Conservation (phyloP, 257 asterid genomes). For the Solanum pinnatisectum region DNA sequence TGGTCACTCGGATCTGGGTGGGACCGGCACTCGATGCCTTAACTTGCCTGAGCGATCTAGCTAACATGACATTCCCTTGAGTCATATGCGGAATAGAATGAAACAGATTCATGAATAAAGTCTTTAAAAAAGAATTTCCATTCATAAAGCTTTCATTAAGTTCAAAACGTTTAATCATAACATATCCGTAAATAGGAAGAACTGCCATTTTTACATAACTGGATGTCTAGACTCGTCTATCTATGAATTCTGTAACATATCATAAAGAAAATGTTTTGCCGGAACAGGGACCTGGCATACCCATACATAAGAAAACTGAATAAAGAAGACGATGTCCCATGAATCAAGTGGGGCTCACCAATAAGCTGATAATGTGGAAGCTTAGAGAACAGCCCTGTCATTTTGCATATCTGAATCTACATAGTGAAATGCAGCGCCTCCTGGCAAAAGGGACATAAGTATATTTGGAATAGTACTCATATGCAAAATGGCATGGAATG, state of each 20-base stretch:
- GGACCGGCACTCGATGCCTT: background rate
- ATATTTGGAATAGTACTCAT: background rate
- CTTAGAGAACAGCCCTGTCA: background rate
- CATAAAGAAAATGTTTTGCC: background rate
- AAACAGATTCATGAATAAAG: background rate
- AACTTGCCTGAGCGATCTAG: background rate
- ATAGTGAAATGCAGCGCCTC: background rate
- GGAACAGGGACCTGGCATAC: background rate
- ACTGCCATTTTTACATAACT: background rate
- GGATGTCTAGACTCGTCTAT: background rate
- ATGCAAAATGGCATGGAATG: background rate
- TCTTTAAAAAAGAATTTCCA: background rate
- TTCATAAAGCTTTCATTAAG: background rate
- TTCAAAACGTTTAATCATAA: background rate
- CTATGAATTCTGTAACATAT: background rate
- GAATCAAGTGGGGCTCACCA: background rate
- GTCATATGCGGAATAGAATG: background rate
- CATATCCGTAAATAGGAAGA: background rate
- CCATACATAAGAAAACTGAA: background rate
- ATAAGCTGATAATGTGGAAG: background rate
- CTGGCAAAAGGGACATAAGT: background rate
- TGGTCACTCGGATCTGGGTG: background rate
- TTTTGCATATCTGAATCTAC: background rate
- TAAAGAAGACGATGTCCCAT: background rate
- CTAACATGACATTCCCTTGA: background rate